Evolutionary conservation across 2,329 filamentous ascomycete genomes (phyloP).

Genomic region (Neopestalotiopsis clavispora): DNA sequence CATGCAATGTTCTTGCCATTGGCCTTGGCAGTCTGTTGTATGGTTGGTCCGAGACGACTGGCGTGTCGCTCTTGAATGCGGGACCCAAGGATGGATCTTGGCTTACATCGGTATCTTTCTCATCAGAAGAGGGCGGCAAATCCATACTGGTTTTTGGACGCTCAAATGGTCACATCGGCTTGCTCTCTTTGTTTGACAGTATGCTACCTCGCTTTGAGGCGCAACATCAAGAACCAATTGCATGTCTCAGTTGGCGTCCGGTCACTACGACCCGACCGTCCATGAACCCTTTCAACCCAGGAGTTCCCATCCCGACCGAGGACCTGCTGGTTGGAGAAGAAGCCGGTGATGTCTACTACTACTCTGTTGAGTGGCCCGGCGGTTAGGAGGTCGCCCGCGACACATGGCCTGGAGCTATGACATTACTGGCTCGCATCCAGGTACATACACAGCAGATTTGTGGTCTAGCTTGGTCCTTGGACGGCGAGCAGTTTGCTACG

Average conservation of each 20-base stretch:
- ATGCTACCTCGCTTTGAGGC: conserved; percentile 74
- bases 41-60: conserved; percentile 81
- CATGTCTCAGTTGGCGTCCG: conserved; percentile 83
- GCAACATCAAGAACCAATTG: conserved; percentile 72
- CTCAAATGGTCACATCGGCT: conserved; percentile 74
- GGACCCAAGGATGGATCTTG: conserved; percentile 54
- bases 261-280: conserved; percentile 58
- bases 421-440: conserved; percentile 74
- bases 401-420: conserved; percentile 79
- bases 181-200: conserved; percentile 78
- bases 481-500: conserved; percentile 79
- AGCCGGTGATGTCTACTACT: conserved; percentile 81
- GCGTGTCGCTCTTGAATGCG: conserved; percentile 62
- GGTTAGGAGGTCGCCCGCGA: conserved; percentile 66
- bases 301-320: conserved; percentile 68
- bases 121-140: conserved; percentile 74
- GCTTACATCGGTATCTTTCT: conserved; percentile 90
- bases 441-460: conserved; percentile 91
- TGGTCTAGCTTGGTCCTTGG: conserved; percentile 84
- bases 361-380: conserved; percentile 83
- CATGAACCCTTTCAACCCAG: conserved; percentile 50
- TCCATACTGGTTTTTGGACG: conserved; percentile 86
- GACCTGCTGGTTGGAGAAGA: conserved; percentile 90
- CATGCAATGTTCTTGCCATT: conserved; percentile 78
- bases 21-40: conserved; percentile 82